These are phyloP conservation scores for Volvox africanus DNA, from an alignment of 139 green algal species.

Conservation along the genomic window DNA sequence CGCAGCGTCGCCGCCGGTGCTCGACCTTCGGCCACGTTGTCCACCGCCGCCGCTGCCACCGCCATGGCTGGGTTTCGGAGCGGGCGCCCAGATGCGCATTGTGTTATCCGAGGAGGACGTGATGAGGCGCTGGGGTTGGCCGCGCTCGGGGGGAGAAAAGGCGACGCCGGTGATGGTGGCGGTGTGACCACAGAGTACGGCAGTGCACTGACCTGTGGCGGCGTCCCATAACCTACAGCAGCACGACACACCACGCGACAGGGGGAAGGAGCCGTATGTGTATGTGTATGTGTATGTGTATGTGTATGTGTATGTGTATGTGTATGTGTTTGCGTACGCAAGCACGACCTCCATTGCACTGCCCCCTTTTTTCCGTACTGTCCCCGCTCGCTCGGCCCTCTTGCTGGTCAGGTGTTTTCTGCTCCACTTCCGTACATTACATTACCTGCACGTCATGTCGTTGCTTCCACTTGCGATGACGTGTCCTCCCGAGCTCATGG, in stretches of 20 bases:
- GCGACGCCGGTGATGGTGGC: background rate
- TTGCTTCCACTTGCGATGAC: background rate
- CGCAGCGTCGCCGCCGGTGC: no score
- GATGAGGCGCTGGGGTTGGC: background rate
- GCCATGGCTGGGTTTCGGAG: background rate
- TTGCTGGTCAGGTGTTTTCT: no score
- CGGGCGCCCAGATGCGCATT: constrained; percentile 1
- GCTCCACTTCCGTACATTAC: no score
- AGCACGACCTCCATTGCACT: no score
- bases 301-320: background rate
- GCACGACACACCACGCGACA: no score
- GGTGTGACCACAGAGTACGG: constrained; percentile 6
- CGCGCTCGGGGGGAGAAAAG: background rate
- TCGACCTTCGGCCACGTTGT: background rate
- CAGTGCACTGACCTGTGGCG: constrained; percentile 21
- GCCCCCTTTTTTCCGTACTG: no score
- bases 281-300: background rate
- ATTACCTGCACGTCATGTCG: background rate
- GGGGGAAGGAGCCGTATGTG: no score
- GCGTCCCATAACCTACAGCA: background rate
- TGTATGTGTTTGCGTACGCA: no score
- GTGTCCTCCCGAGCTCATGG: background rate
- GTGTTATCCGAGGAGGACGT: constrained; percentile 31
- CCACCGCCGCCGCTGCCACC: background rate
- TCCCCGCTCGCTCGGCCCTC: no score